Percentiles rank a stretch among this genome's conserved stretches.
Evolutionary conservation across 805 yeast species (phyloP).

Genomic region (Yamadazyma ubonensis): DNA sequence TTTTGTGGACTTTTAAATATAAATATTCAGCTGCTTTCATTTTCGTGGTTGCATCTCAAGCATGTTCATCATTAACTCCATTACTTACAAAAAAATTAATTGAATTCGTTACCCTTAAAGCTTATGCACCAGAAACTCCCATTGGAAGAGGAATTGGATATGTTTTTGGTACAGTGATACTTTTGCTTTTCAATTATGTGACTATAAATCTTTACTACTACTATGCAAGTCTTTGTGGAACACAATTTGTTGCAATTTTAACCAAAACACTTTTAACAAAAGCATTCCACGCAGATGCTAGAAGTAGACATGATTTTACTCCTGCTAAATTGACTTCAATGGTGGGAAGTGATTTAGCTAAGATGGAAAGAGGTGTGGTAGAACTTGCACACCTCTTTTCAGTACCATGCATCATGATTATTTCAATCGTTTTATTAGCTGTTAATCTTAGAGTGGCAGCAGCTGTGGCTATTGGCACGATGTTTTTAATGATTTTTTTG

Average conservation of each 20-base stretch:
- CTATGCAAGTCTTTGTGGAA: conserved; percentile 60
- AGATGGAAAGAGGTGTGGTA: conserved; percentile 70
- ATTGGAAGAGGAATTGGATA: conserved; percentile 40
- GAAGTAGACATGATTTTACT: conserved; percentile 58
- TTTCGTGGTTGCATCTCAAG: conserved; percentile 18
- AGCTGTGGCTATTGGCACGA: conserved; percentile 62
- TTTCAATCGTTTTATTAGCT: conserved; percentile 61
- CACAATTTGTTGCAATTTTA: conserved; percentile 64
- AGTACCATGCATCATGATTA: conserved; percentile 61
- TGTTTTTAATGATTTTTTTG: conserved; percentile 47
- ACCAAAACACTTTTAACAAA: conserved; percentile 70
- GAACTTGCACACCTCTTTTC: conserved; percentile 61
- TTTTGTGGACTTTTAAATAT: conserved; percentile 7
- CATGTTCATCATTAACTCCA: conserved; percentile 29
- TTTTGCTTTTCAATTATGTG: conserved; percentile 28
- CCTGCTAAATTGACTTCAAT: conserved; percentile 70
- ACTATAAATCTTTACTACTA: conserved; percentile 57
- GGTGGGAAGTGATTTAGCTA: conserved; percentile 76
- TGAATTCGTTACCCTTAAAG: conserved; percentile 27
- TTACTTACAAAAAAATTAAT: conserved; percentile 36
- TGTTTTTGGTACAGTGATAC: conserved; percentile 33
- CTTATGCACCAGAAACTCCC: conserved; percentile 18
- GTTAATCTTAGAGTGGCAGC: conserved; percentile 70
- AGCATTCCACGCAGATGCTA: conserved; percentile 57
- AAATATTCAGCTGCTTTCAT: background rate